These are phyloP conservation scores for Neospora caninum DNA, from an alignment of 169 alveolate species.

Conservation along the genomic window DNA sequence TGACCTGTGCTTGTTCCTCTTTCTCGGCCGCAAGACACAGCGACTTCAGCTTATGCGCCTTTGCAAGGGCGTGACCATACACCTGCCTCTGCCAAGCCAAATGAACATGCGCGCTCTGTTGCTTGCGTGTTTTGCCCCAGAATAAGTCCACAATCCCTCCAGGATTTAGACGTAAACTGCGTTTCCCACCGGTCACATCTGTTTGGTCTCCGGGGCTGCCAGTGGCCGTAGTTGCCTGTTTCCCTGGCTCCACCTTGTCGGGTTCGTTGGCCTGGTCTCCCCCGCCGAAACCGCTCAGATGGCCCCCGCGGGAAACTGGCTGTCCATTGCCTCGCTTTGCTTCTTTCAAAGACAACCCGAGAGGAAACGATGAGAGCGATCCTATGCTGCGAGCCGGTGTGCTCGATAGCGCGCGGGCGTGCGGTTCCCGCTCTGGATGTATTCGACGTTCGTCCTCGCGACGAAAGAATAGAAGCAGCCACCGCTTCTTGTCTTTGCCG, in stretches of 20 bases:
- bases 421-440: background rate
- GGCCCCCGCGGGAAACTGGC: background rate
- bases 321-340: background rate
- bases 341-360: background rate
- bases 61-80: background rate
- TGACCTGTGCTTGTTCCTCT: background rate
- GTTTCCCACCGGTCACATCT: background rate
- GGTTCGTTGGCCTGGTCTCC: background rate
- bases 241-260: background rate
- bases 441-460: background rate
- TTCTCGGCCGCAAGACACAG: background rate
- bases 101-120: background rate
- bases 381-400: background rate
- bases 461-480: background rate
- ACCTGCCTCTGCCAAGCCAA: background rate
- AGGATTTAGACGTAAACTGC: background rate
- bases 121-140: background rate
- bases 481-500: background rate
- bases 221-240: no score
- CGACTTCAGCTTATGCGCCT: background rate
- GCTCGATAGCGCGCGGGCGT: background rate
- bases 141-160: background rate
- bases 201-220: no score
- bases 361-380: background rate
- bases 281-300: background rate